phyloP scores from a whole-genome alignment of 164 flowering plant species.

The Magnolia changhungtana region DNA sequence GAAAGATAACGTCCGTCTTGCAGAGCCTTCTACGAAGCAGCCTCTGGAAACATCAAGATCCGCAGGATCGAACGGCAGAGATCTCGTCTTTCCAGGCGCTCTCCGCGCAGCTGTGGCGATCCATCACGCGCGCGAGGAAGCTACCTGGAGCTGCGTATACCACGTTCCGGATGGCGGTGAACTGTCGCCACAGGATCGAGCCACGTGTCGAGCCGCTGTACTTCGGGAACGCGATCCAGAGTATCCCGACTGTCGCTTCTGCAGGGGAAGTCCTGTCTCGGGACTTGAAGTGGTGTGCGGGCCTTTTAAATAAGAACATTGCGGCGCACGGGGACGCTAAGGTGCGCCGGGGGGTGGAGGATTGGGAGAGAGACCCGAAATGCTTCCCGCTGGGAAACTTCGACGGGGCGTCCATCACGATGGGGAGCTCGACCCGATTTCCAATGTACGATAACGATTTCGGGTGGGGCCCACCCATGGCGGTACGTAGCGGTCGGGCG shows the following conservation, averaged over 20 bases:
- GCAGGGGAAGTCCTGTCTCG: conserved; percentile 47
- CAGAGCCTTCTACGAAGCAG: conserved; percentile 16
- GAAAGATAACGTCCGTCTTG: conserved; percentile 24
- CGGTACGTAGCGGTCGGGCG: conserved; percentile 71
- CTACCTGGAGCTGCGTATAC: conserved; percentile 36
- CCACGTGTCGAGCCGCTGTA: conserved; percentile 59
- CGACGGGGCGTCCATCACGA: conserved; percentile 68
- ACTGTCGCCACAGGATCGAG: conserved; percentile 74
- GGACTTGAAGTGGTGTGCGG: conserved; percentile 67
- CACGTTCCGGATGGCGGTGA: conserved; percentile 91
- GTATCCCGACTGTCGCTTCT: conserved; percentile 55
- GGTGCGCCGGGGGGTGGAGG: conserved; percentile 45
- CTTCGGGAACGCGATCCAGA: conserved; percentile 91
- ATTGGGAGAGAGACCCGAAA: conserved; percentile 66
- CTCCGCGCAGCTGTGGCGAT: conserved; percentile 74
- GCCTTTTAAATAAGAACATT: conserved; percentile 49
- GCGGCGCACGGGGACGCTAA: conserved; percentile 41
- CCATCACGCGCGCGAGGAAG: conserved; percentile 71
- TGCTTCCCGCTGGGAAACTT: conserved; percentile 73
- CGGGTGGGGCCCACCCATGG: conserved; percentile 89
- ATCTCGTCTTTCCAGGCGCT: conserved; percentile 89
- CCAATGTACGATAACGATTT: conserved; percentile 89
- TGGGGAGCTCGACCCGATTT: conserved; percentile 90
- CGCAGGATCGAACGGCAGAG: conserved; percentile 32
- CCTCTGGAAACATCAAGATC: neutral